These are phyloP conservation scores for Parasitella parasitica DNA, from an alignment of 371 early-diverging fungal genomes.

Conservation along the genomic window DNA sequence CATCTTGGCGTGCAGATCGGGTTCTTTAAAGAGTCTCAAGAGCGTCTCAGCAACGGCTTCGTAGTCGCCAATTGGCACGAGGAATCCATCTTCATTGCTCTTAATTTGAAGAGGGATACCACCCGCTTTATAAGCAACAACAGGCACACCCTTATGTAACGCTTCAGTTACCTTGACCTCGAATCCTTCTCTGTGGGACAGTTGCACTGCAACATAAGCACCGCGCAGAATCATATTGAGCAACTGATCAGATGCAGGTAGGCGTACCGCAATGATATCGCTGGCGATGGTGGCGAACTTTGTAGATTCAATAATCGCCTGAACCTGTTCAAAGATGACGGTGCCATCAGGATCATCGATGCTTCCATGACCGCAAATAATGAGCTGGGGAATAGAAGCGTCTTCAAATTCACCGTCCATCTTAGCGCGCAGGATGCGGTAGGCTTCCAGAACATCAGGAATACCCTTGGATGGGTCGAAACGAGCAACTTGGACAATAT, in stretches of 20 bases:
- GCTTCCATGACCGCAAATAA: slow-evolving; percentile 83
- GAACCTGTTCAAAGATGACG: slow-evolving; percentile 65
- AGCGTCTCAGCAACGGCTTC: slow-evolving; percentile 60
- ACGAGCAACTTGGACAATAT: slow-evolving; percentile 84
- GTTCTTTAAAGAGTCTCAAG: slow-evolving; percentile 52
- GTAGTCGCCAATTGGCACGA: slow-evolving; percentile 66
- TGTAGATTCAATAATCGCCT: slow-evolving; percentile 41
- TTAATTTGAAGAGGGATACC: slow-evolving; percentile 86
- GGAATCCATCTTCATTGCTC: slow-evolving; percentile 63
- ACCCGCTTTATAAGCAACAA: slow-evolving; percentile 68
- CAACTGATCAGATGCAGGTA: slow-evolving; percentile 83
- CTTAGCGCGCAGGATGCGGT: slow-evolving; percentile 60
- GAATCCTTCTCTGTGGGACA: slow-evolving; percentile 85
- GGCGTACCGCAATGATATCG: slow-evolving; percentile 65
- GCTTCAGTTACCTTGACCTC: slow-evolving; percentile 93
- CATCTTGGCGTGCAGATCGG: slow-evolving; percentile 42
- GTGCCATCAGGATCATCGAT: slow-evolving; percentile 89
- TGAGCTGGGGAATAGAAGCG: slow-evolving; percentile 64
- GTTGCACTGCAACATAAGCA: slow-evolving; percentile 73
- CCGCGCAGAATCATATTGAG: slow-evolving; percentile 72
- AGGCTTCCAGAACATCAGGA: slow-evolving; percentile 76
- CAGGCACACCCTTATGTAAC: slow-evolving; percentile 68
- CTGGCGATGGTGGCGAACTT: slow-evolving; percentile 49
- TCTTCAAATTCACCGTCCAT: slow-evolving; percentile 41
- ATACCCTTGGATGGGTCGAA: slow-evolving; percentile 95